phyloP scores from a whole-genome alignment of 164 flowering plant species.

The Piper betle region DNA sequence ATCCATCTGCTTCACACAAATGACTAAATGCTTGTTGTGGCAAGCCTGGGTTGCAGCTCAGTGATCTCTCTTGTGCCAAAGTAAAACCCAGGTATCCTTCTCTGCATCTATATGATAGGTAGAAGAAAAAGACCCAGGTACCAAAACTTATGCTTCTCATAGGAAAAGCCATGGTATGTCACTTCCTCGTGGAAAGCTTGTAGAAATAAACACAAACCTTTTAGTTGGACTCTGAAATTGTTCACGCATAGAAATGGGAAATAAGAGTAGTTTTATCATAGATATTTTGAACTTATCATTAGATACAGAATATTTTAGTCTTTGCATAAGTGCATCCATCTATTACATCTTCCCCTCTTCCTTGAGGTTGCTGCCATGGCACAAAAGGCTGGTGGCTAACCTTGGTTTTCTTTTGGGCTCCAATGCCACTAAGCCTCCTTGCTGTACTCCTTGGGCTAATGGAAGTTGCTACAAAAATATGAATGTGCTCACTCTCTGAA shows the following conservation, averaged over 20 bases:
- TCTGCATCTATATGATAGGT: background rate
- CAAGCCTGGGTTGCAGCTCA: slow-evolving; percentile 26
- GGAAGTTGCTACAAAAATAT: too few relatives aligned
- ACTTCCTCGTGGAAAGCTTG: background rate
- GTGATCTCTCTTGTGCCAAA: slow-evolving; percentile 20
- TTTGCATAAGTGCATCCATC: background rate
- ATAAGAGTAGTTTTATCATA: background rate
- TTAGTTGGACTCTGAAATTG: background rate
- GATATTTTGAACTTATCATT: background rate
- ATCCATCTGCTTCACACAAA: slow-evolving; percentile 18
- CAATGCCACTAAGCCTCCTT: too few relatives aligned
- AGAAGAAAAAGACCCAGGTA: background rate
- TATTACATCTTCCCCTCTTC: too few relatives aligned
- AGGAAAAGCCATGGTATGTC: background rate
- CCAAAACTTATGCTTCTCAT: background rate
- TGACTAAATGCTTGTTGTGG: slow-evolving; percentile 28
- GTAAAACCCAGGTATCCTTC: background rate
- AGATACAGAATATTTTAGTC: background rate
- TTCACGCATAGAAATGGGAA: background rate
- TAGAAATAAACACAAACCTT: background rate
- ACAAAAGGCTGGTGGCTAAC: too few relatives aligned
- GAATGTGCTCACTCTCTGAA: background rate
- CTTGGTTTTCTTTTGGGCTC: too few relatives aligned
- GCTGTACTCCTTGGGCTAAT: too few relatives aligned
- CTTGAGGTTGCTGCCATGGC: too few relatives aligned